These are phyloP conservation scores for Buxus sempervirens DNA, from an alignment of 164 flowering plant species.

Conservation along the genomic window DNA sequence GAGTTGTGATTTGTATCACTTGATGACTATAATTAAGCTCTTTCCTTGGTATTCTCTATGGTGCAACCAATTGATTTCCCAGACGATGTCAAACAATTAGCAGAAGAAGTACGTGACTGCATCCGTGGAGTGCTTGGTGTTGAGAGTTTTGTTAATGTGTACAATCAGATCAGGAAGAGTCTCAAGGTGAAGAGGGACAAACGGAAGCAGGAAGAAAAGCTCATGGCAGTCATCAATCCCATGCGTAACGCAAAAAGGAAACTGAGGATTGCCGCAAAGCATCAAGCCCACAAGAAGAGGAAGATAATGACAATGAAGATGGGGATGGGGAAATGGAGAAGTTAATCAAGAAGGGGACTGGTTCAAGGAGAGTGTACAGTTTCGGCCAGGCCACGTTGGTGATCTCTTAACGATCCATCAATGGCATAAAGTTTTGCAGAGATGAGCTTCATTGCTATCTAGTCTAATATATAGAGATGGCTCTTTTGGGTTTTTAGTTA, in stretches of 20 bases:
- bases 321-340: constrained; percentile 48
- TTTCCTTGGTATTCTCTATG: too few species aligned
- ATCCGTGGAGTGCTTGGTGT: constrained; percentile 44
- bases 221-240: constrained; percentile 81
- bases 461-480: too few species aligned
- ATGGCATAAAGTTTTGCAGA: too few species aligned
- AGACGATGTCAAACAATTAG: constrained; percentile 77
- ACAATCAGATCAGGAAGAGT: constrained; percentile 51
- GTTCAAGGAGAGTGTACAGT: constrained; percentile 4
- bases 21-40: neutral
- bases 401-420: too few species aligned
- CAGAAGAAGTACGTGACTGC: constrained; percentile 50
- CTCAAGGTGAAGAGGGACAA: constrained; percentile 71
- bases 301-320: constrained; percentile 70
- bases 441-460: too few species aligned
- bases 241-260: constrained; percentile 82
- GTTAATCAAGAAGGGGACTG: neutral
- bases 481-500: neutral
- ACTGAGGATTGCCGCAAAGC: constrained; percentile 57
- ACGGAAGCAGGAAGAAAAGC: constrained; percentile 66
- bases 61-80: too few species aligned
- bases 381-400: too few species aligned
- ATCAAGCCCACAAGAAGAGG: constrained; percentile 71
- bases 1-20: too few species aligned
- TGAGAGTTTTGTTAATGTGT: constrained; percentile 46